Base-by-base conservation (phyloP, 495 filamentous ascomycete genomes). In the Tetracladium marchalianum region DNA sequence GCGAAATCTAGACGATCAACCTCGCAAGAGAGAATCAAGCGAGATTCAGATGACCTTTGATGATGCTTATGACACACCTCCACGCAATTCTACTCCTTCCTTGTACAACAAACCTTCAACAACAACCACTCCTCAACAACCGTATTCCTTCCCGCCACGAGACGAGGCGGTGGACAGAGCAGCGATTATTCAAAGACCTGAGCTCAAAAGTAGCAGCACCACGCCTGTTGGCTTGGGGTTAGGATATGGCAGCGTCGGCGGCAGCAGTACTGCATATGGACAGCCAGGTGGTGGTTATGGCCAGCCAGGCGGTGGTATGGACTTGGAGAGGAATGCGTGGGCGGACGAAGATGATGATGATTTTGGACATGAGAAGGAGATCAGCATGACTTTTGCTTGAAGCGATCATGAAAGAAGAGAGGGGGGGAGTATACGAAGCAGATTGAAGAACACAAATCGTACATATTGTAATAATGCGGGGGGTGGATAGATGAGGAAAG, bases 11-110 rank as follows among this genome's bases (percentile, higher is more conserved):
- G 36, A 15, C 35, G 48, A 54, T 31, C 24, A 46, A 13, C 34
- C 39, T 24, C 34, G 35, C 15, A 12, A n/a, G 41, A 45, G 48
- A 32, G 31, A 46, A 61, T 35, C 68, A 42, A 66, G 68, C 31
- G 76, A 73, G 27, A 63, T 83, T 10, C 69, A 78, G 50, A 82
- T 90, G 81, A 82, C 81, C 5, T 90, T 89, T 65, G 85, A 87
- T 49, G 77, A 73, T 0, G 65, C 73, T 0, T 81, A 66, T 48
- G 56, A 73, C 19, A 68, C 72, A 15, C 46, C 60, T 17, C 35
- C 46, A 11, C 34, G 38, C 3, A 27, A 27, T 11, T 47, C 48
- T 19, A 41, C 52, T 8, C 32, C 46, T 0, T 13, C 43, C 9
- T 53, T 54, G n/a, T 18, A 34, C 18, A 24, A 51, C n/a, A 15